phyloP scores from a whole-genome alignment of 495 filamentous ascomycete genomes.

The Penicillium flavigenum region DNA sequence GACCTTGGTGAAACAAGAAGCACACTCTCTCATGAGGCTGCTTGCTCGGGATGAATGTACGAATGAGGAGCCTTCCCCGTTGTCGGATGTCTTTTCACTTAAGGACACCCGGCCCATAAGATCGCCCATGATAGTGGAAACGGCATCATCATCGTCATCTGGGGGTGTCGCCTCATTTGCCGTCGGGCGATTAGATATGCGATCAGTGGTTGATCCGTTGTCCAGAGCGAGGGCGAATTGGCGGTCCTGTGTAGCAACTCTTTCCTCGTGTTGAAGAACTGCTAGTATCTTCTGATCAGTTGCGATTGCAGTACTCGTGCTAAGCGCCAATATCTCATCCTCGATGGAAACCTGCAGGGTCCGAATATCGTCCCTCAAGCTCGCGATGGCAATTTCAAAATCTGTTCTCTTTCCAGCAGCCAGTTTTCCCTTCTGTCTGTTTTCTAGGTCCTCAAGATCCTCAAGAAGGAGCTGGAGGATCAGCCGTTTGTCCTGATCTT shows the following conservation, averaged over 20 bases:
- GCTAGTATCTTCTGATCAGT: conserved; percentile 8
- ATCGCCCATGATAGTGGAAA: not conserved
- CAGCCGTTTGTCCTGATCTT: not conserved
- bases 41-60: not conserved
- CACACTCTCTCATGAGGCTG: conserved; percentile 5
- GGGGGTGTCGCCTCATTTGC: too few species aligned
- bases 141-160: not conserved
- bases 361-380: not conserved
- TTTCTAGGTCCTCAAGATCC: not conserved
- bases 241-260: not conserved
- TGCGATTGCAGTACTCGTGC: conserved; percentile 6
- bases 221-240: not conserved
- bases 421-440: not conserved
- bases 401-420: not conserved
- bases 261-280: not conserved
- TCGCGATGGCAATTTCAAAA: not conserved
- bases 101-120: not conserved
- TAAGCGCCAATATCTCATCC: conserved; percentile 2
- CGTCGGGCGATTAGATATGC: too few species aligned
- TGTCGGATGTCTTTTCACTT: not conserved
- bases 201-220: not conserved
- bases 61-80: not conserved
- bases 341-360: not conserved
- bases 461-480: not conserved
- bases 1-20: conserved; percentile 12